Percentiles rank a stretch among this genome's conserved stretches.
Conservation (phyloP, 768 basidiomycete species). For the Hygrocybe coccinea region DNA sequence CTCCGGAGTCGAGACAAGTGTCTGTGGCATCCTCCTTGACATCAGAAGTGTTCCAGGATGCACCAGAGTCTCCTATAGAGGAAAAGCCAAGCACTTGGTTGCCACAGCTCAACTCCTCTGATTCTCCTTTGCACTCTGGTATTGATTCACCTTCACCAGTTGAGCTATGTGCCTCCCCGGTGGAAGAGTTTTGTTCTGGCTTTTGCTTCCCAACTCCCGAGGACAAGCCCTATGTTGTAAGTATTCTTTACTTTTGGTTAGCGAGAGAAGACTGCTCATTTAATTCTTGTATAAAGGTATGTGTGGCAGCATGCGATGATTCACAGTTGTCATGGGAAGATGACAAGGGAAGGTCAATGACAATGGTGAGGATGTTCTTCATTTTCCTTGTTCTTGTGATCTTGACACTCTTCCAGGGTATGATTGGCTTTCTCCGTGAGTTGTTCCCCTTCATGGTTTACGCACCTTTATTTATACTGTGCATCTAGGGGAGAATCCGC, state of each 20-base stretch:
- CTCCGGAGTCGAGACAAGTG: not conserved
- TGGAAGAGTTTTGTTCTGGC: slow-evolving; percentile 30
- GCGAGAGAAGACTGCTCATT: not conserved
- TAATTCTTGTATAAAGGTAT: slow-evolving; percentile 23
- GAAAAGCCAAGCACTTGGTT: not conserved
- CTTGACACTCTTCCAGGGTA: slow-evolving; percentile 8
- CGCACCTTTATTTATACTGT: not conserved
- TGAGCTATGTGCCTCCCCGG: slow-evolving; percentile 27
- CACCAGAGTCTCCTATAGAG: slow-evolving; percentile 4
- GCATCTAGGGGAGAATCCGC: slow-evolving; percentile 24
- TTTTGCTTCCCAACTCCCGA: slow-evolving; percentile 19
- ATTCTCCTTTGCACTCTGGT: not conserved
- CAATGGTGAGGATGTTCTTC: slow-evolving; percentile 22
- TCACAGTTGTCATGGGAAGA: slow-evolving; percentile 37
- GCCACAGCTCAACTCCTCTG: not conserved
- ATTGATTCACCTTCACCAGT: slow-evolving; percentile 19
- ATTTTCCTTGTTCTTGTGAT: not conserved
- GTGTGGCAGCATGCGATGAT: slow-evolving; percentile 36
- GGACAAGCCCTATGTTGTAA: slow-evolving; percentile 27
- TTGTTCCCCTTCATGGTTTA: not conserved
- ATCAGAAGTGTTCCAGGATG: slow-evolving; percentile 16
- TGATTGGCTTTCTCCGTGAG: slow-evolving; percentile 22
- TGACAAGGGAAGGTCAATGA: slow-evolving; percentile 35
- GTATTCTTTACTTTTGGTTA: slow-evolving; percentile 6
- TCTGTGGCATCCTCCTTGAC: slow-evolving; percentile 5